Percentiles rank a stretch among this genome's conserved stretches.
Evolutionary conservation across 148 eudicot species (phyloP).

Genomic region (Agrostemma githago): DNA sequence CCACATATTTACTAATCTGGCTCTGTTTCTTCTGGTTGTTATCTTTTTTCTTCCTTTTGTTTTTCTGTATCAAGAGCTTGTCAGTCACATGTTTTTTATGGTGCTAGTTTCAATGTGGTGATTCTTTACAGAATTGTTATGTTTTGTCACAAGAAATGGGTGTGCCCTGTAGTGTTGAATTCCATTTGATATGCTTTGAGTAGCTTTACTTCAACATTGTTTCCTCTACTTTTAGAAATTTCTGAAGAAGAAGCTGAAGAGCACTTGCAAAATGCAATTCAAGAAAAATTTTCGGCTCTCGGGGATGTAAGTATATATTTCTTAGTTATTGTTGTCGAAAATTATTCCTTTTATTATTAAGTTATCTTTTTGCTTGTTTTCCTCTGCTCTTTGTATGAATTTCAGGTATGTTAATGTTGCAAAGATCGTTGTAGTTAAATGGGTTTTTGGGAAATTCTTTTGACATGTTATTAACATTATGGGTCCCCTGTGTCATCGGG

Average conservation of each 20-base stretch:
- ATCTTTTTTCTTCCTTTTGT: not conserved
- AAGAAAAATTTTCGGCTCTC: conserved; percentile 83
- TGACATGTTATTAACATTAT: conserved; percentile 3
- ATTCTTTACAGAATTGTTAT: not conserved
- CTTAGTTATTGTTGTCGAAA: not conserved
- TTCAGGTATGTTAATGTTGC: not conserved
- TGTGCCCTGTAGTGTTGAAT: not conserved
- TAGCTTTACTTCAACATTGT: not conserved
- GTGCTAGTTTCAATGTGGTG: not conserved
- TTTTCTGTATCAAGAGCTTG: not conserved
- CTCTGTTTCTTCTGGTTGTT: not conserved
- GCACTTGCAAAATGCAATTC: conserved; percentile 87
- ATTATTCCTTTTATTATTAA: not conserved
- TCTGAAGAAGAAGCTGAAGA: conserved; percentile 97
- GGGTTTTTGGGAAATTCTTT: not conserved
- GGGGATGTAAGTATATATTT: conserved; percentile 62
- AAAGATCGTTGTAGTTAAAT: not conserved
- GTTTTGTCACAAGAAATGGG: not conserved
- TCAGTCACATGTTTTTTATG: not conserved
- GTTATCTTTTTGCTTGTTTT: not conserved
- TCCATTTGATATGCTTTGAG: conserved; percentile 1
- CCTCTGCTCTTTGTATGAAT: not conserved
- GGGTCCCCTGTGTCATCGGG: not conserved
- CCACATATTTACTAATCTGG: not conserved
- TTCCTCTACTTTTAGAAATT: conserved; percentile 57